Evolutionary conservation across 2,329 filamentous ascomycete genomes (phyloP).

Genomic region (Sporothrix brunneoviolacea): DNA sequence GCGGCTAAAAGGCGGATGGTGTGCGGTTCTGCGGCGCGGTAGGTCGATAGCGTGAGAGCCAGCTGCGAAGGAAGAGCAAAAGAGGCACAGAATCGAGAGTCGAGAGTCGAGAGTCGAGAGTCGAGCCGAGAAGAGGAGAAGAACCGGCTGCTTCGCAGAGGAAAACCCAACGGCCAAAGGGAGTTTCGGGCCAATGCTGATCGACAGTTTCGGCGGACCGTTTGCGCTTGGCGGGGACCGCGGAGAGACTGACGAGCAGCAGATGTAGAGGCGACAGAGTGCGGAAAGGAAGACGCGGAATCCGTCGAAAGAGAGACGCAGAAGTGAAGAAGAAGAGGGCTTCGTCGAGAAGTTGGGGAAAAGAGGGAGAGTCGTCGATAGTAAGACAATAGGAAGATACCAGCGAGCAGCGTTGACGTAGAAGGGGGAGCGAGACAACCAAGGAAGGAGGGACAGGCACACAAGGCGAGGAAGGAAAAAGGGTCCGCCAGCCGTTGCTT

Average conservation of each 20-base stretch:
- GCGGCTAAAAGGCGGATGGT: slow-evolving; percentile 7
- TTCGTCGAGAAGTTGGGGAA: neutral
- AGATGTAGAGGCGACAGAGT: too few species aligned
- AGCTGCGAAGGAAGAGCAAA: neutral
- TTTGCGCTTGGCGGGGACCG: slow-evolving; percentile 13
- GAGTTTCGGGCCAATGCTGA: slow-evolving; percentile 33
- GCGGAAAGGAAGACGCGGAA: neutral
- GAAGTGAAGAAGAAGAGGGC: neutral
- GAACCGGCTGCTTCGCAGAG: too few species aligned
- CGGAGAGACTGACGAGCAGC: too few species aligned
- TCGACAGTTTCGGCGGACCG: slow-evolving; percentile 32
- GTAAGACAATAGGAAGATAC: too few species aligned
- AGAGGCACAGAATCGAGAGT: slow-evolving; percentile 10
- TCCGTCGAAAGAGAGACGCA: neutral
- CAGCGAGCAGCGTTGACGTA: slow-evolving; percentile 1
- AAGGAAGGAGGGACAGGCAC: slow-evolving; percentile 2
- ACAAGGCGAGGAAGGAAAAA: neutral
- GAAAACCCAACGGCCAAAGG: slow-evolving; percentile 10
- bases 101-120: slow-evolving; percentile 1
- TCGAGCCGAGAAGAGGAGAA: neutral
- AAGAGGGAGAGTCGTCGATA: neutral
- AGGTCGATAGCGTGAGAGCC: neutral
- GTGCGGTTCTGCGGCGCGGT: neutral
- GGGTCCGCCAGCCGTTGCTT: neutral
- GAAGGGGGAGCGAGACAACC: neutral